A percentile compares a stretch with the other conserved stretches of the same genome.
phyloP scores from a whole-genome alignment of 148 eudicot species.

The Camellia sinensis region DNA sequence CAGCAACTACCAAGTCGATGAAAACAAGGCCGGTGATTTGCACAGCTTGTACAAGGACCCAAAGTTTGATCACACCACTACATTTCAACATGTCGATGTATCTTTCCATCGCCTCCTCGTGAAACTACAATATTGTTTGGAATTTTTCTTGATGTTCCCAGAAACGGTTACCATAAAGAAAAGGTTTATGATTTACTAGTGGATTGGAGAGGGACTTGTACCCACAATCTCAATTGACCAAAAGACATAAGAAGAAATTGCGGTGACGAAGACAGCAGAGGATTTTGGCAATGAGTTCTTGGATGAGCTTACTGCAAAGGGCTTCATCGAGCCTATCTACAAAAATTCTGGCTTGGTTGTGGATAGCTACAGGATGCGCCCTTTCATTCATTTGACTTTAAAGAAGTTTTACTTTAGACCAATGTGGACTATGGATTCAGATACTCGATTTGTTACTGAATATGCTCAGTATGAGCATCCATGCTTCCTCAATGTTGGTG shows the following conservation, averaged over 20 bases:
- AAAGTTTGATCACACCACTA: no score
- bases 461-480: neutral
- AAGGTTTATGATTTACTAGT: neutral
- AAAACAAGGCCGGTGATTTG: no score
- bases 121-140: neutral
- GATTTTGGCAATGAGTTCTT: neutral
- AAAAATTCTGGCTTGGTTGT: neutral
- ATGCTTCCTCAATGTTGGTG: conserved; percentile 32
- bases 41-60: no score
- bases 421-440: no score
- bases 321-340: neutral
- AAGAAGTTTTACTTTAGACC: no score
- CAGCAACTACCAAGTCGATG: no score
- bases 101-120: no score
- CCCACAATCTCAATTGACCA: neutral
- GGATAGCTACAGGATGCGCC: neutral
- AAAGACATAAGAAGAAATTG: neutral
- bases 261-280: neutral
- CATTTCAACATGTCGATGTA: no score
- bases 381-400: neutral
- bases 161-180: neutral
- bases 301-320: neutral
- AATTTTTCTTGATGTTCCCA: neutral
- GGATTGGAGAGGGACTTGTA: neutral
- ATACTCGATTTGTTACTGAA: no score